These are phyloP conservation scores for Aspergillus brunneoviolaceus DNA, from an alignment of 2,329 filamentous ascomycete genomes.

Conservation along the genomic window DNA sequence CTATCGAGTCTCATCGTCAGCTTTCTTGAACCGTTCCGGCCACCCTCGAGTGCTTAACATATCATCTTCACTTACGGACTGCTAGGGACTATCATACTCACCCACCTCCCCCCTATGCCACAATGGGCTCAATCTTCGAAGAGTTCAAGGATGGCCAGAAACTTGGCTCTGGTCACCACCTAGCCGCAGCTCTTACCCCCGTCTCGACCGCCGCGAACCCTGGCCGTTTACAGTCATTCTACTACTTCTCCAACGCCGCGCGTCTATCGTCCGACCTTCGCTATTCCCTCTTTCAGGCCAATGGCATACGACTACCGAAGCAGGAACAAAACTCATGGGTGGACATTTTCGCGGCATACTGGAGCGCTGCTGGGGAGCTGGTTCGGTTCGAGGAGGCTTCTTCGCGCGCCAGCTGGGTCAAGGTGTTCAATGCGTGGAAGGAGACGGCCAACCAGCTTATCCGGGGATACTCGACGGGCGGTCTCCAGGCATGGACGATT, in stretches of 20 bases:
- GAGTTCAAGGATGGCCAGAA: conserved; percentile 71
- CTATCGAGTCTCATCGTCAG: neutral
- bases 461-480: conserved; percentile 73
- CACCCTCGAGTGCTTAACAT: neutral
- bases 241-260: conserved; percentile 66
- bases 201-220: conserved; percentile 62
- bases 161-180: conserved; percentile 65
- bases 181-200: conserved; percentile 75
- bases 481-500: conserved; percentile 87
- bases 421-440: conserved; percentile 85
- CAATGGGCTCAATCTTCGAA: conserved; percentile 71
- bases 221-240: conserved; percentile 67
- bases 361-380: conserved; percentile 76
- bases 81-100: neutral
- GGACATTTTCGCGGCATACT: conserved; percentile 79
- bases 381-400: conserved; percentile 61
- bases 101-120: conserved; percentile 7
- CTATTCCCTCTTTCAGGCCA: conserved; percentile 65
- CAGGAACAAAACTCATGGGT: conserved; percentile 78
- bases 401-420: conserved; percentile 66
- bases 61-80: neutral
- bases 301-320: conserved; percentile 56
- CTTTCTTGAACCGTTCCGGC: neutral
- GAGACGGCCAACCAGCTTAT: conserved; percentile 75
- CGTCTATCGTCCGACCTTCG: conserved; percentile 69